Percentiles rank a stretch among this genome's conserved stretches.
Evolutionary conservation across 164 flowering plant genomes (phyloP).

Genomic region (Piper longum): DNA sequence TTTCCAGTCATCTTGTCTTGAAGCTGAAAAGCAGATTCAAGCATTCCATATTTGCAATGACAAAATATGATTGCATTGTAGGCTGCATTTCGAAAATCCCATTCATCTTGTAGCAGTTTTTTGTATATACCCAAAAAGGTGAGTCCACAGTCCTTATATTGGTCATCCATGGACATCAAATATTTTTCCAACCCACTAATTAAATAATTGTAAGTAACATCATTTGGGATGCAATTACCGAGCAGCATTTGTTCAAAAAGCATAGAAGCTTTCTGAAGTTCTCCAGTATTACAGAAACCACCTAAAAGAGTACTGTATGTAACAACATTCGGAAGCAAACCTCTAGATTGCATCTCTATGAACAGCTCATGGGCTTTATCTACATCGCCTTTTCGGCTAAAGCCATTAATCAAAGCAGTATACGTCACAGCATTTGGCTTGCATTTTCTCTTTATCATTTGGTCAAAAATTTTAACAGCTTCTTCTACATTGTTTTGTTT

Average conservation of each 20-base stretch:
- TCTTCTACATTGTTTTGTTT: slow-evolving; percentile 44
- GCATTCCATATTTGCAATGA: slow-evolving; percentile 55
- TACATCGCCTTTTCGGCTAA: slow-evolving; percentile 38
- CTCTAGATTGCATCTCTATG: slow-evolving; percentile 35
- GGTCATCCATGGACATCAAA: slow-evolving; percentile 11
- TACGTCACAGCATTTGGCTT: slow-evolving; percentile 68
- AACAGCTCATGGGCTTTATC: slow-evolving; percentile 38
- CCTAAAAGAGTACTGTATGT: slow-evolving; percentile 63
- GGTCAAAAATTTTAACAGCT: slow-evolving; percentile 34
- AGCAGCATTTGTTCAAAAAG: slow-evolving; percentile 57
- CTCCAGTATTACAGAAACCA: slow-evolving; percentile 43
- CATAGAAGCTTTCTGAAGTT: slow-evolving; percentile 42
- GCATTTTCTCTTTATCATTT: slow-evolving; percentile 37
- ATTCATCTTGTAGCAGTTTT: slow-evolving; percentile 49
- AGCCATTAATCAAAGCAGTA: slow-evolving; percentile 67
- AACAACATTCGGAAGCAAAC: slow-evolving; percentile 59
- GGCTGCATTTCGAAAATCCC: slow-evolving; percentile 33
- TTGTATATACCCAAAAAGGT: slow-evolving; percentile 28
- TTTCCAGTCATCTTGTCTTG: slow-evolving; percentile 29
- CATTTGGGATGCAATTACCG: slow-evolving; percentile 58
- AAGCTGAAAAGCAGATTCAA: slow-evolving; percentile 37
- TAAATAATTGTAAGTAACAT: slow-evolving; percentile 41
- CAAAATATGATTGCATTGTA: slow-evolving; percentile 45
- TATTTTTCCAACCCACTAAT: slow-evolving; percentile 38
- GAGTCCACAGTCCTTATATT: slow-evolving; percentile 14